Evolutionary conservation across 306 rosid species (phyloP).

Genomic region (Cucurbita ficifolia): DNA sequence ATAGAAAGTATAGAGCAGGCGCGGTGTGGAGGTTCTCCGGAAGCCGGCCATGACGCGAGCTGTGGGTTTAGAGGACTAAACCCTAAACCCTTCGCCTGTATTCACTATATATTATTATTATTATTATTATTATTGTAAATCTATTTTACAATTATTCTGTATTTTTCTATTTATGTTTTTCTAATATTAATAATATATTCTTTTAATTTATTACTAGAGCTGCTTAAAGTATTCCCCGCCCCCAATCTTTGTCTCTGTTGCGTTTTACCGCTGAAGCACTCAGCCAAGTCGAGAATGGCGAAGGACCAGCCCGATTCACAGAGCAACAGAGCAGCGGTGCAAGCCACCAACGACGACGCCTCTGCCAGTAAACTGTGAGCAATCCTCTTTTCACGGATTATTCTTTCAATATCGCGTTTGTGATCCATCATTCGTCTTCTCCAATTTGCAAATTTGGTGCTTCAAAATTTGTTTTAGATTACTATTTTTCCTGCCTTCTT

Average conservation of each 20-base stretch:
- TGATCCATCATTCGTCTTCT: not conserved
- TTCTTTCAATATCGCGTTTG: not conserved
- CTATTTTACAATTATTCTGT: no score
- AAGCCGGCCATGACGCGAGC: conserved; percentile 27
- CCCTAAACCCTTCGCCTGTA: conserved; percentile 1
- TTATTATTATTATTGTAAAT: no score
- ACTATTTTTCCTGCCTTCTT: not conserved
- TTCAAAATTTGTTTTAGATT: not conserved
- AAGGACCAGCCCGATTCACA: conserved; percentile 26
- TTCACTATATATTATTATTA: not conserved
- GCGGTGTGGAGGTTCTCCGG: conserved; percentile 25
- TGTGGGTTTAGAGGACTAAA: conserved; percentile 8
- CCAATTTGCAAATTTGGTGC: not conserved
- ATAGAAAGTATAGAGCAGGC: conserved; percentile 27
- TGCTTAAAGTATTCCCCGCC: no score
- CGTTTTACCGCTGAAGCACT: not conserved
- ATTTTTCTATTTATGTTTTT: no score
- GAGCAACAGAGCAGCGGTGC: conserved; percentile 48
- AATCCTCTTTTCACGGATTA: not conserved
- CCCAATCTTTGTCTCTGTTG: not conserved
- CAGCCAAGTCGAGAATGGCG: conserved; percentile 14
- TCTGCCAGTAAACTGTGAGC: conserved; percentile 58
- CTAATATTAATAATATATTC: no score
- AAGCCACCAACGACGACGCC: conserved; percentile 71
- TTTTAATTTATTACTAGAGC: no score